phyloP scores from a whole-genome alignment of 2,329 filamentous ascomycete species.

The Colletotrichum limetticola region DNA sequence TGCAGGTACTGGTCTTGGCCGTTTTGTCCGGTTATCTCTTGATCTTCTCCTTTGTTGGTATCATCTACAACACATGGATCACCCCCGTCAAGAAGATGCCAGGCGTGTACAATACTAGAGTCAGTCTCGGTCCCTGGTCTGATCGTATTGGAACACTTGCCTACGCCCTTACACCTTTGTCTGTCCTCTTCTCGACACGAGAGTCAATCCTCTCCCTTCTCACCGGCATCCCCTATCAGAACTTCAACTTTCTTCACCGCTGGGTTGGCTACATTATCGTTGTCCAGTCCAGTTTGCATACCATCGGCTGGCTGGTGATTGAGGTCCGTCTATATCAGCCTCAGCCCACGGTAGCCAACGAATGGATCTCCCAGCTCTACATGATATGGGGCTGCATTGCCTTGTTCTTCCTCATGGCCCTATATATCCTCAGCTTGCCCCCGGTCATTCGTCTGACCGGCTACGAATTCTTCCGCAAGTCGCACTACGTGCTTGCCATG shows the following conservation, averaged over 20 bases:
- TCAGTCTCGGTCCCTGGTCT: constrained; percentile 73
- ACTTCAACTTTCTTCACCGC: constrained; percentile 81
- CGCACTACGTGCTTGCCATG: constrained; percentile 78
- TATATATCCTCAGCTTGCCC: constrained; percentile 68
- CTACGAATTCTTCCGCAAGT: constrained; percentile 82
- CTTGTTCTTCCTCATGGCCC: constrained; percentile 69
- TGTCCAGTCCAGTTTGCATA: constrained; percentile 74
- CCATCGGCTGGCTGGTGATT: constrained; percentile 76
- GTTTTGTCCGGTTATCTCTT: constrained; percentile 70
- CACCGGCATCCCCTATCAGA: constrained; percentile 80
- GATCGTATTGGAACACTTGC: constrained; percentile 78
- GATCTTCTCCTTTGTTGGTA: constrained; percentile 76
- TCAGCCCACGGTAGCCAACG: constrained; percentile 67
- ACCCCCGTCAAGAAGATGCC: constrained; percentile 71
- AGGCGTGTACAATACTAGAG: constrained; percentile 71
- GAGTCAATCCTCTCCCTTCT: constrained; percentile 77
- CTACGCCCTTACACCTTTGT: constrained; percentile 79
- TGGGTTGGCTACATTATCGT: constrained; percentile 82
- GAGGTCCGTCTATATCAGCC: constrained; percentile 76
- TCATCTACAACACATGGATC: constrained; percentile 75
- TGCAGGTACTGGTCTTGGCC: constrained; percentile 72
- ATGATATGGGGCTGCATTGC: constrained; percentile 80
- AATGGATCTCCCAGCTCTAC: constrained; percentile 72
- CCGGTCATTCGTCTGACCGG: constrained; percentile 72
- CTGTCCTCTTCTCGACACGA: constrained; percentile 72